Base-by-base conservation (phyloP, 768 basidiomycete species). In the Chiua virens region DNA sequence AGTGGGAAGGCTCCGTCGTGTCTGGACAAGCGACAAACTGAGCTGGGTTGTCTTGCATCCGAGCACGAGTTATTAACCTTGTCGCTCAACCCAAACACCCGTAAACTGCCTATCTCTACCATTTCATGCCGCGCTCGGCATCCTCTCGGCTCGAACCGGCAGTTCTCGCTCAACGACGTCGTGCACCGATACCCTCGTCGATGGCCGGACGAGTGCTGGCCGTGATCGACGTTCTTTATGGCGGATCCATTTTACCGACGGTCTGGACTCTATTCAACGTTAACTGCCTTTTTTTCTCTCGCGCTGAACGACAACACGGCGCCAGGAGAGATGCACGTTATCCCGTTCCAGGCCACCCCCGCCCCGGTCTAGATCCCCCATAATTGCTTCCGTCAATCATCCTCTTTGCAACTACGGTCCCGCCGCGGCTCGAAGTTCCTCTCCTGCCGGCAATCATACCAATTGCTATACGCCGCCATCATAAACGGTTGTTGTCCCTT, bases 11-110 rank as follows among this genome's bases (percentile, higher is more conserved):
- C 10, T 36, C 37, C 45, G 37, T 37, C 13, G 47, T 50, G 32
- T 41, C 45, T 49, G 47, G 38, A 30, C 49, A 44, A 47, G 45
- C 53, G 23, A 36, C 23, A 34, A 21, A n/a, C 38, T n/a, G 27
- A 36, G 42, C 42, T 32, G 44, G 35, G 43, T 34, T 23, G 18
- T 30, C 18, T 42, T 43, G 49, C 49, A 47, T 38, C 45, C 52
- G 46, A 27, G 56, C 61, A 63, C 59, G 61, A 63, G 50, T 42
- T 68, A 68, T 66, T 45, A 68, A 58, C 55, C 49, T 52, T 8
- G 44, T 53, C 37, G 36, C 47, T 38, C 43, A 52, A 57, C 49
- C 56, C 57, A 53, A 57, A 54, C 47, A 30, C 10, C 28, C 28
- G 28, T 30, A 30, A 30, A 30, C 28, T 30, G 28, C 9, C 28